Evolutionary conservation across 2,329 filamentous ascomycete genomes (phyloP).

Genomic region (Geoglossum cookeanum): DNA sequence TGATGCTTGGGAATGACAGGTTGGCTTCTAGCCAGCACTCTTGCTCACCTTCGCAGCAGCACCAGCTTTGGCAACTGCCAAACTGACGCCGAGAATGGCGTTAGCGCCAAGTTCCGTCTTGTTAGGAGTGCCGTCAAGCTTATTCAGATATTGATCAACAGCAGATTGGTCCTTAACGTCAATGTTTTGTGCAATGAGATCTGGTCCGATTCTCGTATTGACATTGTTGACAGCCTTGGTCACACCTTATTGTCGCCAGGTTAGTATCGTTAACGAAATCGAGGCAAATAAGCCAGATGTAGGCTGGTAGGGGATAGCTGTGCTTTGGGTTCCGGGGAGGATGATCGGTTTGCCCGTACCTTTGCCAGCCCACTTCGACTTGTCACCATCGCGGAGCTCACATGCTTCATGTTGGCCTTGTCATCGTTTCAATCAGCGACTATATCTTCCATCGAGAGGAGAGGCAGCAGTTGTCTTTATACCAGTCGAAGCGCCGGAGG

Average conservation of each 20-base stretch:
- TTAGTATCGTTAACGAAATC: neutral
- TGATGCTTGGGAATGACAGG: neutral
- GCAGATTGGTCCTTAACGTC: constrained; percentile 76
- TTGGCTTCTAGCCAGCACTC: neutral
- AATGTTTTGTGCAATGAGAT: constrained; percentile 62
- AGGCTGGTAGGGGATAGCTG: neutral
- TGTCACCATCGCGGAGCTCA: constrained; percentile 81
- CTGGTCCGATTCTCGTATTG: constrained; percentile 62
- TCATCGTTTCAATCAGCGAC: constrained; percentile 6
- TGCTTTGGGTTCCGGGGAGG: neutral
- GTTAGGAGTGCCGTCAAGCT: constrained; percentile 68
- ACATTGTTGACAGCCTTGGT: constrained; percentile 73
- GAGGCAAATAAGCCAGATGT: neutral
- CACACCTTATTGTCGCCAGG: constrained; percentile 30
- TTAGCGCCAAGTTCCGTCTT: constrained; percentile 81
- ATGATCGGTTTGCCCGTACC: constrained; percentile 24
- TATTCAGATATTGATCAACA: constrained; percentile 68
- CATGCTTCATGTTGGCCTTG: constrained; percentile 75
- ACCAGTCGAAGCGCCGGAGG: constrained; percentile 91
- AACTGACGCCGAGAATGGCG: constrained; percentile 67
- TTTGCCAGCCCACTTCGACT: constrained; percentile 71
- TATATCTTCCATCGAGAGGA: neutral
- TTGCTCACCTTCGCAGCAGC: constrained; percentile 57
- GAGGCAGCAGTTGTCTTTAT: constrained; percentile 10
- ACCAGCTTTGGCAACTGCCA: constrained; percentile 75